phyloP scores from a whole-genome alignment of 116 monocot genomes.

The Cymodocea nodosa region DNA sequence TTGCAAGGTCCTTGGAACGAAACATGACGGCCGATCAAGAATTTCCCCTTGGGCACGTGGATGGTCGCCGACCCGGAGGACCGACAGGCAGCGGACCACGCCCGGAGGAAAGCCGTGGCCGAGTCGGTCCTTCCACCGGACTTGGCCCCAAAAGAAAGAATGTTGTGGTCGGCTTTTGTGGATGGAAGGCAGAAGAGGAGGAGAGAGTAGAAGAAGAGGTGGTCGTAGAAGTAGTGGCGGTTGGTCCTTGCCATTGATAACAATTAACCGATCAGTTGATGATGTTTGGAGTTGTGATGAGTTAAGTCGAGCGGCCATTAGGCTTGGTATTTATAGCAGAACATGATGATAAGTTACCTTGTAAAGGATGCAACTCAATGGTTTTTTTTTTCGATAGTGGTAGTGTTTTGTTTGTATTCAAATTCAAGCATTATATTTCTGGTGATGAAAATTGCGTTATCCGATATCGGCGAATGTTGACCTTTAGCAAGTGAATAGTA shows the following conservation, averaged over 20 bases:
- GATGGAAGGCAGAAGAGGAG: neutral
- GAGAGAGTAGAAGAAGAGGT: neutral
- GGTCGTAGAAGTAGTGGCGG: neutral
- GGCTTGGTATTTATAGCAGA: no score
- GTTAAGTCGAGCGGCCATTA: no score
- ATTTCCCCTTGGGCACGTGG: constrained; percentile 16
- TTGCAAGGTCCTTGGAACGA: constrained; percentile 46
- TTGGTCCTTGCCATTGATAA: neutral
- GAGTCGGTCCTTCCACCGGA: constrained; percentile 16
- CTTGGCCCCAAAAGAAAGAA: constrained; percentile 11
- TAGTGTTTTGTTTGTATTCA: no score
- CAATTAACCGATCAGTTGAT: neutral
- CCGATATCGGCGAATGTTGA: no score
- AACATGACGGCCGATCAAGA: constrained; percentile 20
- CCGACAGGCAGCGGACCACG: constrained; percentile 19
- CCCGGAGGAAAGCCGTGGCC: constrained; percentile 5
- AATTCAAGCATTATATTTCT: no score
- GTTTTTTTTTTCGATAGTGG: no score
- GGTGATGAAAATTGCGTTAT: no score
- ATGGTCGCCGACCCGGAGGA: constrained; percentile 11
- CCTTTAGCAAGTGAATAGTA: no score
- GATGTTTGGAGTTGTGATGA: no score
- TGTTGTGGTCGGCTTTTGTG: neutral
- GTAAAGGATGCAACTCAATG: no score
- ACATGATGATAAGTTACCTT: no score